These are phyloP conservation scores for Pyrenula aspistea DNA, from an alignment of 495 filamentous ascomycete genomes.

Conservation along the genomic window DNA sequence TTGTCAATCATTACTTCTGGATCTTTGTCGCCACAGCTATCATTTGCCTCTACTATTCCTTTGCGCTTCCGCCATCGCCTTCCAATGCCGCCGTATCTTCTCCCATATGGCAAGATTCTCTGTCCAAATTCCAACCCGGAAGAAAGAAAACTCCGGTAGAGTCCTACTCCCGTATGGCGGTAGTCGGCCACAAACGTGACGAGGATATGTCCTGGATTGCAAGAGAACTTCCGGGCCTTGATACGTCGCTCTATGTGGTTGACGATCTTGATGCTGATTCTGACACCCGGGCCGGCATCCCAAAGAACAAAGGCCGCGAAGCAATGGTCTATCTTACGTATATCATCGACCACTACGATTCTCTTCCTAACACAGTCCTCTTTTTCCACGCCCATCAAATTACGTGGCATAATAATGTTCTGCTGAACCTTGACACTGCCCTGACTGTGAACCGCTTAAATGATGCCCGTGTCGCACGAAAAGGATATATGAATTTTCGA, in stretches of 20 bases:
- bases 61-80: not conserved
- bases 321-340: constrained; percentile 52
- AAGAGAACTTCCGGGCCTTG: constrained; percentile 23
- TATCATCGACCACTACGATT: constrained; percentile 32
- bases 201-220: constrained; percentile 5
- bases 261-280: constrained; percentile 24
- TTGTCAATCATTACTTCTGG: not conserved
- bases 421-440: constrained; percentile 16
- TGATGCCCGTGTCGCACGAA: constrained; percentile 8
- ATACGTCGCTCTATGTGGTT: constrained; percentile 34
- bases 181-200: constrained; percentile 3
- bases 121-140: constrained; percentile 20
- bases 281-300: constrained; percentile 33
- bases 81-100: not conserved
- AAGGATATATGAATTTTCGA: constrained; percentile 38
- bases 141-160: constrained; percentile 26
- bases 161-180: constrained; percentile 27
- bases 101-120: not conserved
- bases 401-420: constrained; percentile 41
- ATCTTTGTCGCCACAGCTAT: not conserved
- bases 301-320: constrained; percentile 48
- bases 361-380: constrained; percentile 27
- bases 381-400: constrained; percentile 32
- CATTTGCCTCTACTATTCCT: not conserved
- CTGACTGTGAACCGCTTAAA: not conserved